Evolutionary conservation across 352 stramenopile genomes (phyloP).

Genomic region (Phytophthora tentaculata): DNA sequence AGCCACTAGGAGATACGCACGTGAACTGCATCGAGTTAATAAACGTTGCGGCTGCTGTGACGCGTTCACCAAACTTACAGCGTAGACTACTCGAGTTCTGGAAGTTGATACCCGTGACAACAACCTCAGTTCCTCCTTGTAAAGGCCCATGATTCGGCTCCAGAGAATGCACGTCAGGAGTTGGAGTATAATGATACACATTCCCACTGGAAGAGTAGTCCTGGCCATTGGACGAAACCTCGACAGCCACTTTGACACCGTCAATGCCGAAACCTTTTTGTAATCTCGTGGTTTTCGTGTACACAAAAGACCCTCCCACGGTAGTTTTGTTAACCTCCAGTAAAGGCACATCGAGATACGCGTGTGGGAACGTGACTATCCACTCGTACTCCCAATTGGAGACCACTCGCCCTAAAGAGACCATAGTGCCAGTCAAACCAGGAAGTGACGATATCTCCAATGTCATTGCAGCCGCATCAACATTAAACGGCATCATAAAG

Average conservation of each 20-base stretch:
- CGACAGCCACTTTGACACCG: constrained; percentile 77
- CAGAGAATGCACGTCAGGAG: constrained; percentile 62
- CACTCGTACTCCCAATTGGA: constrained; percentile 48
- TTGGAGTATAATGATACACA: constrained; percentile 72
- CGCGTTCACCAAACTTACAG: constrained; percentile 68
- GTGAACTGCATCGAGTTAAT: constrained; percentile 70
- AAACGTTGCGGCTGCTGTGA: constrained; percentile 57
- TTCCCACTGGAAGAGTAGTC: constrained; percentile 70
- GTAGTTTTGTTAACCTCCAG: constrained; percentile 37
- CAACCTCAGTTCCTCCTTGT: constrained; percentile 83
- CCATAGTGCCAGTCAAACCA: constrained; percentile 58
- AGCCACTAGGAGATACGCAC: constrained; percentile 68
- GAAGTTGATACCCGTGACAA: constrained; percentile 80
- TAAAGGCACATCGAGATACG: constrained; percentile 43
- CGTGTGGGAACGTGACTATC: constrained; percentile 48
- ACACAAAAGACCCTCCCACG: constrained; percentile 26
- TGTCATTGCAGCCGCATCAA: constrained; percentile 57
- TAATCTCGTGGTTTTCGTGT: constrained; percentile 21
- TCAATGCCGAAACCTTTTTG: constrained; percentile 49
- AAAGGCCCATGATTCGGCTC: constrained; percentile 78
- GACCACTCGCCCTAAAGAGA: constrained; percentile 38
- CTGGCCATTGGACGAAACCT: constrained; percentile 88
- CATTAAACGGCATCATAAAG: constrained; percentile 45
- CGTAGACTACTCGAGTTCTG: constrained; percentile 65
- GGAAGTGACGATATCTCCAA: constrained; percentile 61